phyloP scores from a whole-genome alignment of 2,329 filamentous ascomycete genomes.

The Stromatinia cepivora region DNA sequence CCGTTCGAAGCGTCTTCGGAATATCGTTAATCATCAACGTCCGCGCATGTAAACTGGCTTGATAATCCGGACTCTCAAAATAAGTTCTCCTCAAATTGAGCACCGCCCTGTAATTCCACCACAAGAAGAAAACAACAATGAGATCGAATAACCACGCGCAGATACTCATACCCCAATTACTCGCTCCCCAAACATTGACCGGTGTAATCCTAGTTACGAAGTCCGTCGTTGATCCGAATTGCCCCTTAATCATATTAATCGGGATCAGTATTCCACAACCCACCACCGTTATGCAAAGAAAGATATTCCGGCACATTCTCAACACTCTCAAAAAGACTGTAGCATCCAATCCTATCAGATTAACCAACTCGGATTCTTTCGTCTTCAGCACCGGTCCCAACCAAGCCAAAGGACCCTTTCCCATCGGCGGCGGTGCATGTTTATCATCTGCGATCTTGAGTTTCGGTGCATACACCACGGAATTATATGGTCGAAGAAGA shows the following conservation, averaged over 20 bases:
- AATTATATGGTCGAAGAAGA: slow-evolving; percentile 85
- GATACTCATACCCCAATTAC: slow-evolving; percentile 61
- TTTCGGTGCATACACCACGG: slow-evolving; percentile 90
- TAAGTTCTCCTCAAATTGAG: slow-evolving; percentile 71
- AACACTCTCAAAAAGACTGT: slow-evolving; percentile 86
- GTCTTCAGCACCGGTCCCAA: slow-evolving; percentile 74
- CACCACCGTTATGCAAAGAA: slow-evolving; percentile 68
- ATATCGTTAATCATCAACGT: slow-evolving; percentile 80
- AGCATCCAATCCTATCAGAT: slow-evolving; percentile 88
- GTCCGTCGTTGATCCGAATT: slow-evolving; percentile 41
- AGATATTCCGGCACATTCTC: slow-evolving; percentile 91
- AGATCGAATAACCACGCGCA: slow-evolving; percentile 67
- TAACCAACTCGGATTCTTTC: slow-evolving; percentile 73
- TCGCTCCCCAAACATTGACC: slow-evolving; percentile 51
- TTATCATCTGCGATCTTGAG: slow-evolving; percentile 89
- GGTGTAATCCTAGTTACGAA: slow-evolving; percentile 62
- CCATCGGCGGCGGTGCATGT: slow-evolving; percentile 83
- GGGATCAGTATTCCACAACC: slow-evolving; percentile 80
- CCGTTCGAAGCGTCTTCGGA: slow-evolving; percentile 70
- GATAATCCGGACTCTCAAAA: slow-evolving; percentile 84
- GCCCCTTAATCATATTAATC: slow-evolving; percentile 62
- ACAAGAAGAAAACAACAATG: slow-evolving; percentile 78
- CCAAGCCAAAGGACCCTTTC: slow-evolving; percentile 88
- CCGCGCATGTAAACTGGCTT: slow-evolving; percentile 77
- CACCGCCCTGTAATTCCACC: slow-evolving; percentile 84